Conservation (phyloP, 2,329 filamentous ascomycete species). For the Fusarium sp. region DNA sequence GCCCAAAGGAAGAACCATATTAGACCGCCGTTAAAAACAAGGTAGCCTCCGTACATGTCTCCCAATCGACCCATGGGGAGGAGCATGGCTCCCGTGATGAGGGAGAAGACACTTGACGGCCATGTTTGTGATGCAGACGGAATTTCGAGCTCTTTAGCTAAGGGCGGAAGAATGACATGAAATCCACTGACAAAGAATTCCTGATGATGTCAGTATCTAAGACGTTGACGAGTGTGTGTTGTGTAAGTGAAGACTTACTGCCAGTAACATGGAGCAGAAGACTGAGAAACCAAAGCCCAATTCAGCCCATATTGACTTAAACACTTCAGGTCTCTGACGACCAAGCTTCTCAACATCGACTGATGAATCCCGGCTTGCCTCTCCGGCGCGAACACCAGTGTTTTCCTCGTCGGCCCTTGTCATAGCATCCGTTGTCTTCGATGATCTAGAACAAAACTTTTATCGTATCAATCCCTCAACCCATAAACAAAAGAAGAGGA, state of each 20-base stretch:
- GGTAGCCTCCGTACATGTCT: constrained; percentile 71
- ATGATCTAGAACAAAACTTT: background rate
- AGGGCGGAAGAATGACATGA: constrained; percentile 68
- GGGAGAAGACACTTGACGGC: constrained; percentile 71
- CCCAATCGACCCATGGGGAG: constrained; percentile 71
- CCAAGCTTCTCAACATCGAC: constrained; percentile 43
- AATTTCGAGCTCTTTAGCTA: constrained; percentile 71
- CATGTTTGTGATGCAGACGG: constrained; percentile 70
- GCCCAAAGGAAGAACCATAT: constrained; percentile 76
- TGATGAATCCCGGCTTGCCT: constrained; percentile 6
- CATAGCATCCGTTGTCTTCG: constrained; percentile 12
- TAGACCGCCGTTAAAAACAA: constrained; percentile 69
- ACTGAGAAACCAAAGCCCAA: constrained; percentile 41
- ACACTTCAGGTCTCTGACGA: constrained; percentile 41
- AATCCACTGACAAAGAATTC: constrained; percentile 47
- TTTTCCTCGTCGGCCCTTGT: constrained; percentile 30
- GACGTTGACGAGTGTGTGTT: background rate
- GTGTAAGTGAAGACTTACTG: constrained; percentile 26
- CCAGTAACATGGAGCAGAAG: constrained; percentile 42
- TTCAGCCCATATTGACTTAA: constrained; percentile 42
- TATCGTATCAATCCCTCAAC: background rate
- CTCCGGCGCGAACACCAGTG: constrained; percentile 1
- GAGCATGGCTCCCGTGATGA: constrained; percentile 66
- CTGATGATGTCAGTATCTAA: constrained; percentile 21
- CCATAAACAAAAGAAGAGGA: constrained; percentile 2